These are phyloP conservation scores for Trichophyton verrucosum DNA, from an alignment of 2,329 filamentous ascomycete species.

Conservation along the genomic window DNA sequence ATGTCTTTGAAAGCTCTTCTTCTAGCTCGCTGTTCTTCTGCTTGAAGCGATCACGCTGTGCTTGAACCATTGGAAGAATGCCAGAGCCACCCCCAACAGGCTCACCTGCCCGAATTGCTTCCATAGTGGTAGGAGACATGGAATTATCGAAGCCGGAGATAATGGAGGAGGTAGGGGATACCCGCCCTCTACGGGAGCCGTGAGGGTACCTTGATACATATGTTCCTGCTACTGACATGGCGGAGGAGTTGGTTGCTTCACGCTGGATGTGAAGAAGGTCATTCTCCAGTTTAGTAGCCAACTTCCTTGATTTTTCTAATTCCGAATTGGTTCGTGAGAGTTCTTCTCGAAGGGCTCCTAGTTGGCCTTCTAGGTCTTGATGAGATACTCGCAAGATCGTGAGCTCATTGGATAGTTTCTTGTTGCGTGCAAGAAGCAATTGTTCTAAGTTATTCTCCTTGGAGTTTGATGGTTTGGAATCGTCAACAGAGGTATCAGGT, in stretches of 20 bases:
- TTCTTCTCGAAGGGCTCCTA: slow-evolving; percentile 72
- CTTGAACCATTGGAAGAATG: slow-evolving; percentile 95
- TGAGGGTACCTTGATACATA: slow-evolving; percentile 69
- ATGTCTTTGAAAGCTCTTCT: slow-evolving; percentile 72
- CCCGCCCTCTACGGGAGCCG: slow-evolving; percentile 54
- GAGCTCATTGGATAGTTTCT: slow-evolving; percentile 88
- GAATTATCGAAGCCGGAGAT: slow-evolving; percentile 89
- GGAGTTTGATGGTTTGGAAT: slow-evolving; percentile 34
- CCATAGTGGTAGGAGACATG: slow-evolving; percentile 40
- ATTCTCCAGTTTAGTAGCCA: slow-evolving; percentile 82
- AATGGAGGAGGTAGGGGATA: slow-evolving; percentile 92
- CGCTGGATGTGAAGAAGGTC: slow-evolving; percentile 81
- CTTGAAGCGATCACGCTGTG: slow-evolving; percentile 96
- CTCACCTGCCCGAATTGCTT: slow-evolving; percentile 51
- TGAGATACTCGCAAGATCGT: slow-evolving; percentile 88
- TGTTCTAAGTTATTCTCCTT: slow-evolving; percentile 80
- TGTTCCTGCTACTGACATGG: slow-evolving; percentile 84
- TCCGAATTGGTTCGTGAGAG: slow-evolving; percentile 73
- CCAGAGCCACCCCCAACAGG: slow-evolving; percentile 65
- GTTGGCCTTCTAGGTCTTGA: slow-evolving; percentile 70
- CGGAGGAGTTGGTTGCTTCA: slow-evolving; percentile 66
- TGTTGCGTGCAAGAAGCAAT: slow-evolving; percentile 81
- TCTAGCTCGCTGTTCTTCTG: slow-evolving; percentile 87
- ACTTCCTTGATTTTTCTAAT: slow-evolving; percentile 67
- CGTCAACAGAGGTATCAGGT: slow-evolving; percentile 30